Base-by-base conservation (phyloP, 202 grass and related monocot genomes). In the Carex arenaria region DNA sequence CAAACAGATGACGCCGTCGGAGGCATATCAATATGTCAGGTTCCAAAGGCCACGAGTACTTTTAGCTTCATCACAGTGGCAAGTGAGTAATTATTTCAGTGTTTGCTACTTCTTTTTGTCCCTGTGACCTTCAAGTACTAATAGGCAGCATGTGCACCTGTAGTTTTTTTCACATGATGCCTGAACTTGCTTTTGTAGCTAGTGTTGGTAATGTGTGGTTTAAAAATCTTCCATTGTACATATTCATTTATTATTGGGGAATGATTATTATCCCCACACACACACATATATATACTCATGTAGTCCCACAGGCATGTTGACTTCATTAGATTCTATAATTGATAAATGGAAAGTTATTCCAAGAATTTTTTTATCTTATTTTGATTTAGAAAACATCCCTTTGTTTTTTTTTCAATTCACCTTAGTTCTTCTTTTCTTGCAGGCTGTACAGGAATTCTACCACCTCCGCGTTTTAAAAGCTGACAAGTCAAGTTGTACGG, bases 381-480 rank as follows among this genome's bases (percentile, higher is more conserved):
- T 7, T 28, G 0, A 68, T n/a, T 38, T 10, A n/a, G 15, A 68
- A 68, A 68, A 42, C 13, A 68, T 17, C 7, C 26, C 26, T 54
- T 75, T 75, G 12, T 75, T 31, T 31, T 10, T 10, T 55, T 9
- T 40, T 42, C 19, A 45, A 14, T 6, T 36, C 56, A 28, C 62
- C 20, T 15, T 42, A n/a, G 13, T 23, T 74, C 14, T 63, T 54
- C 20, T 68, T 32, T 71, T 61, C 13, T 43, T 86, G 28, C 70
- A 98, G 93, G 96, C 96, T 83, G 91, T 98, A 11, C 85, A 88
- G 83, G 78, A 93, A 55, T 98, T 90, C 79, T 92, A 98, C 83
- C 67, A 89, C 13, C 86, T 75, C 32, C 91, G 73, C 70, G 91
- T 95, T 64, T 90, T 89, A 76, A 92, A 85, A 87, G 68, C 51